These are phyloP conservation scores for Yamadazyma nakazawae DNA, from an alignment of 805 yeast species.

Conservation along the genomic window DNA sequence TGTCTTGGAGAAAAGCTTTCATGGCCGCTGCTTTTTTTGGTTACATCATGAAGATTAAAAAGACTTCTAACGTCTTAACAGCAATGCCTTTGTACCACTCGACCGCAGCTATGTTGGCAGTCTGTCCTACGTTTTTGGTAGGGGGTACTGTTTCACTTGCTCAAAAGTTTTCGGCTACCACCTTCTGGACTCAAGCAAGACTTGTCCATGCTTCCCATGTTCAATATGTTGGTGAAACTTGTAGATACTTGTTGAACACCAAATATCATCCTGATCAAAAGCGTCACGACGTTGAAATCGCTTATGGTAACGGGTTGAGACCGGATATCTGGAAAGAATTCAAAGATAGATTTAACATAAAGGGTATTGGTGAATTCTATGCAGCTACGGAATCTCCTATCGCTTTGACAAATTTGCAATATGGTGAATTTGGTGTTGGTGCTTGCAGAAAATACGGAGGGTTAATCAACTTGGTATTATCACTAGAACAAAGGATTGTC, in stretches of 20 bases:
- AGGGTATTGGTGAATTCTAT: conserved; percentile 83
- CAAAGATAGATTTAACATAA: conserved; percentile 71
- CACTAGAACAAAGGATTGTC: conserved; percentile 56
- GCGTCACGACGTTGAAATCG: conserved; percentile 59
- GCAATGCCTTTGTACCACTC: conserved; percentile 97
- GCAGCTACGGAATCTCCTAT: conserved; percentile 93
- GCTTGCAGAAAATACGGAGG: conserved; percentile 82
- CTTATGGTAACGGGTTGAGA: conserved; percentile 89
- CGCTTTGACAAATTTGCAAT: conserved; percentile 78
- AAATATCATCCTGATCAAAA: conserved; percentile 64
- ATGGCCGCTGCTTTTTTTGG: conserved; percentile 73
- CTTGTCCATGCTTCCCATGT: conserved; percentile 70
- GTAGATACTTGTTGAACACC: conserved; percentile 75
- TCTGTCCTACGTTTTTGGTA: conserved; percentile 57
- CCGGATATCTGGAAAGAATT: conserved; percentile 84
- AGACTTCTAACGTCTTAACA: conserved; percentile 63
- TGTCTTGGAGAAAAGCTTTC: conserved; percentile 84
- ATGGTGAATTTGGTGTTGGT: conserved; percentile 78
- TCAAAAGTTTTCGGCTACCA: conserved; percentile 75
- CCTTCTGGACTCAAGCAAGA: conserved; percentile 87
- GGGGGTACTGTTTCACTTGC: conserved; percentile 81
- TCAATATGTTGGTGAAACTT: conserved; percentile 94
- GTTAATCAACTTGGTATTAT: conserved; percentile 48
- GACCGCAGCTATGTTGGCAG: conserved; percentile 86
- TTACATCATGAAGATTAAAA: conserved; percentile 57